These are phyloP conservation scores for Saccharomycopsis crataegensis DNA, from an alignment of 1,139 yeast species.

Conservation along the genomic window DNA sequence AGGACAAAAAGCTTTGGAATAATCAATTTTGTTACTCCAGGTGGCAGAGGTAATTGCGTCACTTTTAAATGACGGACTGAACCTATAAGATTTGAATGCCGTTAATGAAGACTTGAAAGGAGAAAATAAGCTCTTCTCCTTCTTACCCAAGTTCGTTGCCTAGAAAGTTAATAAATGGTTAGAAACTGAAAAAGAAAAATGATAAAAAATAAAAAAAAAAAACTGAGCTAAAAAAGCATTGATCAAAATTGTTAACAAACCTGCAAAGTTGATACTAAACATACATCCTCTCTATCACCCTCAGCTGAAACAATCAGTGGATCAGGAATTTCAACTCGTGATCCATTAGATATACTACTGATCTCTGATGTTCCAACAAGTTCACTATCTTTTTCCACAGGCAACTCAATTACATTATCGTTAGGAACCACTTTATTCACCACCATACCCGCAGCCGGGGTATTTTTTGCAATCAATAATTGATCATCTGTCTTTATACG, in stretches of 20 bases:
- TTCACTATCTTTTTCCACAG: too few relatives aligned
- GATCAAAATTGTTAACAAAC: not conserved
- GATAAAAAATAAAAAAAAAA: not conserved
- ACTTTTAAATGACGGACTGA: constrained; percentile 25
- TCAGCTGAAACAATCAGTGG: too few relatives aligned
- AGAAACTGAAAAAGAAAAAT: not conserved
- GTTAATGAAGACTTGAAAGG: constrained; percentile 27
- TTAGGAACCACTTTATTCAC: too few relatives aligned
- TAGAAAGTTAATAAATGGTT: constrained; percentile 2
- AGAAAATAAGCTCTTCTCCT: constrained; percentile 14
- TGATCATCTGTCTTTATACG: too few relatives aligned
- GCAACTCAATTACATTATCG: too few relatives aligned
- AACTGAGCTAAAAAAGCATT: not conserved
- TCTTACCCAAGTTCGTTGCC: not conserved
- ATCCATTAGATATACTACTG: too few relatives aligned
- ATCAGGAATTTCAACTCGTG: too few relatives aligned
- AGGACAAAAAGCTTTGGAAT: constrained; percentile 23
- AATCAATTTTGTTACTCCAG: constrained; percentile 25
- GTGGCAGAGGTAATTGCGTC: constrained; percentile 25
- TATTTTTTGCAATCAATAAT: too few relatives aligned
- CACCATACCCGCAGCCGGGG: too few relatives aligned
- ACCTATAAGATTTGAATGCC: constrained; percentile 25
- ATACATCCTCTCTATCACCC: not conserved
- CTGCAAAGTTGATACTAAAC: not conserved
- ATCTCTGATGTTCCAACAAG: too few relatives aligned